phyloP scores from a whole-genome alignment of 345 rosid genomes.

The Psidium friedrichsthalianum region DNA sequence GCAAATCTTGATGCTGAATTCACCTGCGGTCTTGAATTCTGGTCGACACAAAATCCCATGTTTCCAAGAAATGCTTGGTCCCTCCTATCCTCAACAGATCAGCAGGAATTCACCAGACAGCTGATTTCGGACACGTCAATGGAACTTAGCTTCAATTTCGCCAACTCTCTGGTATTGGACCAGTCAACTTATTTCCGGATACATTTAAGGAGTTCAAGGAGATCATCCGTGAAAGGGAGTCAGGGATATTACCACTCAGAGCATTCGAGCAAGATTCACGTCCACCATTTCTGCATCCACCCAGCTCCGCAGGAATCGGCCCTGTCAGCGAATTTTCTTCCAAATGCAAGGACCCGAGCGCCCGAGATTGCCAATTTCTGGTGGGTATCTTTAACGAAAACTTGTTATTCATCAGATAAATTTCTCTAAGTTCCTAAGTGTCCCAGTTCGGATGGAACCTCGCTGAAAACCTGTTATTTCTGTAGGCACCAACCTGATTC shows the following conservation, averaged over 20 bases:
- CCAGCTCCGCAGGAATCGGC: constrained; percentile 38
- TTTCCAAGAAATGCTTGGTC: constrained; percentile 48
- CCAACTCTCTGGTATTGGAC: constrained; percentile 44
- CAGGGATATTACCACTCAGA: constrained; percentile 47
- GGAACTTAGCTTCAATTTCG: constrained; percentile 57
- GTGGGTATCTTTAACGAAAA: constrained; percentile 60
- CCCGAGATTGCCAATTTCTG: constrained; percentile 35
- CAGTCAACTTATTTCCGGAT: constrained; percentile 54
- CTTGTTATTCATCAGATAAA: constrained; percentile 41
- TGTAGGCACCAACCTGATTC: constrained; percentile 38
- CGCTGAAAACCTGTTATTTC: constrained; percentile 61
- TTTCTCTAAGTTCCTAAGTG: constrained; percentile 39
- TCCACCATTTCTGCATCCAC: constrained; percentile 54
- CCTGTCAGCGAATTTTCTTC: constrained; percentile 60
- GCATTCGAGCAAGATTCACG: constrained; percentile 66
- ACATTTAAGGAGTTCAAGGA: constrained; percentile 71
- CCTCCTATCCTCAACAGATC: constrained; percentile 65
- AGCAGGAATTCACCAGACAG: constrained; percentile 53
- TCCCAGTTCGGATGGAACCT: constrained; percentile 58
- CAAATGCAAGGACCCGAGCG: constrained; percentile 60
- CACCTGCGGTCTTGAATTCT: constrained; percentile 3
- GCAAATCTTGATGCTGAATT: constrained; percentile 31
- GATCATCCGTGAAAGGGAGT: constrained; percentile 23
- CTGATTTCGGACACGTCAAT: constrained; percentile 64
- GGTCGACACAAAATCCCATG: constrained; percentile 44